Evolutionary conservation across 345 rosid species (phyloP).

Genomic region (Gossypium anomalum): DNA sequence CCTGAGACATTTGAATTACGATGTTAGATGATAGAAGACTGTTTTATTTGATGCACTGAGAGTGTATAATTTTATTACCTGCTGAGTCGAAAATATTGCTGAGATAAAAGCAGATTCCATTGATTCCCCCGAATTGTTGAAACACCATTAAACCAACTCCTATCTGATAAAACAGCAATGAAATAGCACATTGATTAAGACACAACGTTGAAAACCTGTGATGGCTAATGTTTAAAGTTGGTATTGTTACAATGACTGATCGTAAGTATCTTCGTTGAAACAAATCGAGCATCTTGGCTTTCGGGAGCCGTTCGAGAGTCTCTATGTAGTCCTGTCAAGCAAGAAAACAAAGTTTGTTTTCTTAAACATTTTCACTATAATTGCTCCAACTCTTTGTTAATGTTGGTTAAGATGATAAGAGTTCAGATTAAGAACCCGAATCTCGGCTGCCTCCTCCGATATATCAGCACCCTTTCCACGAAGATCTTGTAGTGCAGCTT

Average conservation of each 20-base stretch:
- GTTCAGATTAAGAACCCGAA: constrained; percentile 43
- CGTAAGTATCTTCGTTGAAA: constrained; percentile 69
- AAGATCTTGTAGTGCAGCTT: constrained; percentile 63
- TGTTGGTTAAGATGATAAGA: not conserved
- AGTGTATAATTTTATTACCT: constrained; percentile 37
- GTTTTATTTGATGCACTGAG: no score
- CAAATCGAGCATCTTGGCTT: constrained; percentile 61
- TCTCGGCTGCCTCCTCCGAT: constrained; percentile 68
- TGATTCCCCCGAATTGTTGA: no score
- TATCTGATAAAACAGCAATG: no score
- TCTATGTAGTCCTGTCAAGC: constrained; percentile 67
- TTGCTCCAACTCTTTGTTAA: not conserved
- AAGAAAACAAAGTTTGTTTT: not conserved
- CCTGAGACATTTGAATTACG: constrained; percentile 36
- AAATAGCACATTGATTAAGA: no score
- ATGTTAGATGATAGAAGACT: no score
- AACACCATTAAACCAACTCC: no score
- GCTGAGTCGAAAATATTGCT: constrained; percentile 32
- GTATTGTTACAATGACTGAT: constrained; percentile 53
- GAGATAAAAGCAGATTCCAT: no score
- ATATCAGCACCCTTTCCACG: constrained; percentile 77
- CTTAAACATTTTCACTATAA: not conserved
- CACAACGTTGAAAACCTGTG: no score
- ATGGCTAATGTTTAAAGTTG: no score
- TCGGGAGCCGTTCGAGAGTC: constrained; percentile 63